Percentiles rank a stretch among this genome's conserved stretches.
phyloP scores from a whole-genome alignment of 257 asterid genomes.

The Salvia splendens region DNA sequence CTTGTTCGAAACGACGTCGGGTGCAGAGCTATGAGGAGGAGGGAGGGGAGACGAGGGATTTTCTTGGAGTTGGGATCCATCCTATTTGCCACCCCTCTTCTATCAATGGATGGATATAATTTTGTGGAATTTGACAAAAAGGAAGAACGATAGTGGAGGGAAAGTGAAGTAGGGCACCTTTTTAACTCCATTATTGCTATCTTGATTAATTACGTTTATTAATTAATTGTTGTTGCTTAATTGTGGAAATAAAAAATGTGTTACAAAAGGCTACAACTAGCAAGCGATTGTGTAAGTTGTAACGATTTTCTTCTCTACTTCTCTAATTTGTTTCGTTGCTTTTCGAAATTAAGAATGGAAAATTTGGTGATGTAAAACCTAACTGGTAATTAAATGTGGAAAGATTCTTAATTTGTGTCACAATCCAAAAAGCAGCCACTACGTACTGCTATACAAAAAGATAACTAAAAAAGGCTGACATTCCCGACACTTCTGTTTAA shows the following conservation, averaged over 20 bases:
- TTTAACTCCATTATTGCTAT: conserved; percentile 29
- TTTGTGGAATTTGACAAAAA: background rate
- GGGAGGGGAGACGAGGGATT: conserved; percentile 82
- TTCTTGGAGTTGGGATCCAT: conserved; percentile 80
- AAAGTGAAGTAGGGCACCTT: conserved; percentile 14
- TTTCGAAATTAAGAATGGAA: too few species aligned
- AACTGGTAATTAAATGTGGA: background rate
- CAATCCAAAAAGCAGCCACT: background rate
- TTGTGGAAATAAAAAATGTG: conserved; percentile 13
- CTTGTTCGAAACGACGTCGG: conserved; percentile 51
- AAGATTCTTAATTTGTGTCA: background rate
- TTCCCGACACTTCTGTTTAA: too few species aligned
- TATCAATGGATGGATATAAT: conserved; percentile 28
- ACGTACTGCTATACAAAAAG: background rate
- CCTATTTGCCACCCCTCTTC: conserved; percentile 36
- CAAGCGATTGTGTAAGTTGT: too few species aligned
- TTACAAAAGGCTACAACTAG: background rate
- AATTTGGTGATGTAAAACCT: too few species aligned
- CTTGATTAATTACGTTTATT: conserved; percentile 9
- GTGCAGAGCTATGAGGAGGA: conserved; percentile 34
- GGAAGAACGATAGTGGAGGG: conserved; percentile 25
- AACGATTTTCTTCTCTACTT: too few species aligned
- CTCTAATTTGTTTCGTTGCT: too few species aligned
- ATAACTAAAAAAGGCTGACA: conserved; percentile 1
- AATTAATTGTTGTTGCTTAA: background rate